These are phyloP conservation scores for Fusarium sp. DNA, from an alignment of 2,329 filamentous ascomycete genomes.

Conservation along the genomic window DNA sequence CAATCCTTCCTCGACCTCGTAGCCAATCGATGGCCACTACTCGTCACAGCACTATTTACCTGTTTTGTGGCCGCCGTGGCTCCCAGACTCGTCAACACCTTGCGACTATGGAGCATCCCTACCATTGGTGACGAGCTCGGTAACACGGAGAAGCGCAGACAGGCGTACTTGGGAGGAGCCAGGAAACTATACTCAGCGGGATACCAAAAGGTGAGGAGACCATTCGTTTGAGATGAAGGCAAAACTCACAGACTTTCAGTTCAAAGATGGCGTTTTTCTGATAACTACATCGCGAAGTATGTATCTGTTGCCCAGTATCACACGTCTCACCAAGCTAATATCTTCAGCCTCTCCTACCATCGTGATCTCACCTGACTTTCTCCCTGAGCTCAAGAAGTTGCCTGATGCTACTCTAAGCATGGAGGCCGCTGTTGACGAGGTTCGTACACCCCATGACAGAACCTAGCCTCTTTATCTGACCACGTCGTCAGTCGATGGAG, in stretches of 20 bases:
- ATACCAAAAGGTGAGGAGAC: slow-evolving; percentile 9
- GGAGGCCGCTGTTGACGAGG: slow-evolving; percentile 30
- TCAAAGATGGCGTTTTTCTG: slow-evolving; percentile 20
- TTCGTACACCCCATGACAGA: not conserved
- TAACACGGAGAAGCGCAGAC: slow-evolving; percentile 18
- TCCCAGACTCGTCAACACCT: rapidly evolving
- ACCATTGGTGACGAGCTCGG: slow-evolving; percentile 12
- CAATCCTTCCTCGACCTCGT: not conserved
- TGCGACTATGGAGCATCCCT: slow-evolving; percentile 12
- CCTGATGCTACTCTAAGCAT: slow-evolving; percentile 22
- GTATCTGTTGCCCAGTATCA: not conserved
- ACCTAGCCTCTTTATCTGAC: not conserved
- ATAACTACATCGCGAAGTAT: slow-evolving; percentile 30
- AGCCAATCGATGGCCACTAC: slow-evolving; percentile 1
- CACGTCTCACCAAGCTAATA: not conserved
- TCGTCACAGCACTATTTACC: not conserved
- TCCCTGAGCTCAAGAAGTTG: slow-evolving; percentile 25
- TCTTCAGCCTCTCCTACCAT: slow-evolving; percentile 14
- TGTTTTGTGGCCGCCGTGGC: not conserved
- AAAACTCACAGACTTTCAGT: not conserved
- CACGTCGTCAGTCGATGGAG: not conserved
- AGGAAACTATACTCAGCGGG: slow-evolving; percentile 19
- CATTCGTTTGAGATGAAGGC: rapidly evolving
- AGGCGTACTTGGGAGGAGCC: slow-evolving; percentile 22
- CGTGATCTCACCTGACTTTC: slow-evolving; percentile 23